Conservation (phyloP, 805 yeast genomes). For the Candida boleticola region DNA sequence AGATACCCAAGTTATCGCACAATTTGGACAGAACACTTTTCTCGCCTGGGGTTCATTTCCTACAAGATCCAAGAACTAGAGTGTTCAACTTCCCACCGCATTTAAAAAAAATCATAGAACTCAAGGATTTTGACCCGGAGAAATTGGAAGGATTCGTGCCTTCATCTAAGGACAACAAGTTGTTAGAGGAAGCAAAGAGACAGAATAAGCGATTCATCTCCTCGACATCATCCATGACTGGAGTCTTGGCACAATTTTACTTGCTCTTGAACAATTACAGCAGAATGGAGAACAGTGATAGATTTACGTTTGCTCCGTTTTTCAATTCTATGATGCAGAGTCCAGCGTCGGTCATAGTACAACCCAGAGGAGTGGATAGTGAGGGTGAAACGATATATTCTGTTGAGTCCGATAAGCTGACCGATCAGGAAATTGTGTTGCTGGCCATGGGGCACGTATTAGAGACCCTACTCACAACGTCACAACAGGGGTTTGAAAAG, state of each 20-base stretch:
- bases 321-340: conserved; percentile 42
- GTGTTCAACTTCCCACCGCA: conserved; percentile 66
- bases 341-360: conserved; percentile 50
- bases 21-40: conserved; percentile 69
- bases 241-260: conserved; percentile 72
- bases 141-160: conserved; percentile 57
- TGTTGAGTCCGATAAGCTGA: conserved; percentile 66
- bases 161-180: conserved; percentile 60
- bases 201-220: conserved; percentile 51
- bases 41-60: conserved; percentile 76
- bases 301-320: conserved; percentile 44
- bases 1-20: conserved; percentile 61
- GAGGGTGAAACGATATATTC: conserved; percentile 45
- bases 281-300: conserved; percentile 10
- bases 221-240: conserved; percentile 88
- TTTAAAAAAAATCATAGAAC: conserved; percentile 57
- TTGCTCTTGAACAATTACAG: conserved; percentile 52
- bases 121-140: conserved; percentile 65
- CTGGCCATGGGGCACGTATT: conserved; percentile 75
- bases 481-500: conserved; percentile 48
- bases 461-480: conserved; percentile 71
- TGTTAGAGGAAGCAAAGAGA: conserved; percentile 47
- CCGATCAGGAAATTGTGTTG: conserved; percentile 65
- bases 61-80: conserved; percentile 75
- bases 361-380: conserved; percentile 38